Evolutionary conservation across 257 asterid genomes (phyloP).

Genomic region (Fraxinus americana): DNA sequence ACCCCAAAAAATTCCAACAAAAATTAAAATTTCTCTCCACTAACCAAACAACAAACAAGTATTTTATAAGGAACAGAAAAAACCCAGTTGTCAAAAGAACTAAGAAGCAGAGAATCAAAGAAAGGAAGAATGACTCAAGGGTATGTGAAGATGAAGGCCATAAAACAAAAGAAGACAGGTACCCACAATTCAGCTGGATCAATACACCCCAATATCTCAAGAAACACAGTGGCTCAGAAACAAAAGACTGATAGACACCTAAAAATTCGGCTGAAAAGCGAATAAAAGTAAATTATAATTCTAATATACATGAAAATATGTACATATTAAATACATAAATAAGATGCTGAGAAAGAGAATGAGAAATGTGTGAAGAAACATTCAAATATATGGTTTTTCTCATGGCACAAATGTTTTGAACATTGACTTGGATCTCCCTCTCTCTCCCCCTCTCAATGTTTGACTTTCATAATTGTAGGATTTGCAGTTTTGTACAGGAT

Average conservation of each 20-base stretch:
- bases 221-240: slow-evolving; percentile 17
- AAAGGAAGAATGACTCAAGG: slow-evolving; percentile 23
- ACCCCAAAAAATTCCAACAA: slow-evolving; percentile 1
- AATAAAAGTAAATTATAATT: neutral
- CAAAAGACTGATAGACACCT: slow-evolving; percentile 9
- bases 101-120: slow-evolving; percentile 22
- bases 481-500: slow-evolving; percentile 22
- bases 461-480: slow-evolving; percentile 35
- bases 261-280: slow-evolving; percentile 22
- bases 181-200: neutral
- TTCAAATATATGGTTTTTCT: slow-evolving; percentile 47
- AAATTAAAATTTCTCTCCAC: slow-evolving; percentile 12
- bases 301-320: neutral
- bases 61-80: slow-evolving; percentile 22
- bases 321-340: slow-evolving; percentile 5
- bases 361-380: slow-evolving; percentile 25
- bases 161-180: neutral
- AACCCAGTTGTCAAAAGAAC: slow-evolving; percentile 23
- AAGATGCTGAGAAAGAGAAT: neutral
- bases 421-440: slow-evolving; percentile 67
- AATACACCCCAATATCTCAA: slow-evolving; percentile 35
- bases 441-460: neutral
- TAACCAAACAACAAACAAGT: slow-evolving; percentile 14
- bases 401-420: slow-evolving; percentile 64
- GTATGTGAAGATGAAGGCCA: slow-evolving; percentile 7